Evolutionary conservation across 306 rosid genomes (phyloP), one percentile per base, ranked within the genome.

Genomic region (Prunus padus): DNA sequence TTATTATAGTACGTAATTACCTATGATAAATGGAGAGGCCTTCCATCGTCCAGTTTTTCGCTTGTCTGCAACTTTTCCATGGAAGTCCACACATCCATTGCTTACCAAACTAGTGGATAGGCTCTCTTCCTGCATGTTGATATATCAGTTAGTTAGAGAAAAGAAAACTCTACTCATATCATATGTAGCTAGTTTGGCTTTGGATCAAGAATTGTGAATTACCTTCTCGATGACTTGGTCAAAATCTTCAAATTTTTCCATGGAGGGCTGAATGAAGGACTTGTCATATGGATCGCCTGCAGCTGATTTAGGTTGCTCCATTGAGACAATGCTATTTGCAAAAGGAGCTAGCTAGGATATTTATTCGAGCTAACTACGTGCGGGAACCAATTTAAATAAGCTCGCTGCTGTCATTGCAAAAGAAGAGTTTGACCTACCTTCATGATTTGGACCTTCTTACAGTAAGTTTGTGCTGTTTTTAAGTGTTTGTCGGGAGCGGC

Each of bases 21-120:
- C 80, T 63, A 89, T 89, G 77, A 89, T 79, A 52, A 79, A 89
- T 1, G 93, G 88, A 26, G 88, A 79, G 45, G 93, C 93, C 81
- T 81, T 86, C 91, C 89, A 89, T 69, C 89, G 89, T 54, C 93
- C 91, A 0, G 86, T 89, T 22, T 63, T 84, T 83, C 4, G 50
- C 64, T 86, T 89, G 76, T 85, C 46, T 0, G 93, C 93, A 61
- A 77, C 76, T 22, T 72, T 71, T 15, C 91, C 93, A 11, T 42
- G 61, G 46, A 75, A 59, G 79, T 89, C 82, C 70, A 86, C 78
- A 20, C 89, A 26, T n/a, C 86, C 84, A 63, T 84, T 83, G 85
- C 88, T 84, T 20, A 81, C 91, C 79, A 87, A 69, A 47, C 0
- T 2, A 56, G 54, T 16, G 1, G 74, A 47, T n/a, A 31, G 54